These are phyloP conservation scores for Lipomyces sp. DNA, from an alignment of 805 yeast species.

Conservation along the genomic window DNA sequence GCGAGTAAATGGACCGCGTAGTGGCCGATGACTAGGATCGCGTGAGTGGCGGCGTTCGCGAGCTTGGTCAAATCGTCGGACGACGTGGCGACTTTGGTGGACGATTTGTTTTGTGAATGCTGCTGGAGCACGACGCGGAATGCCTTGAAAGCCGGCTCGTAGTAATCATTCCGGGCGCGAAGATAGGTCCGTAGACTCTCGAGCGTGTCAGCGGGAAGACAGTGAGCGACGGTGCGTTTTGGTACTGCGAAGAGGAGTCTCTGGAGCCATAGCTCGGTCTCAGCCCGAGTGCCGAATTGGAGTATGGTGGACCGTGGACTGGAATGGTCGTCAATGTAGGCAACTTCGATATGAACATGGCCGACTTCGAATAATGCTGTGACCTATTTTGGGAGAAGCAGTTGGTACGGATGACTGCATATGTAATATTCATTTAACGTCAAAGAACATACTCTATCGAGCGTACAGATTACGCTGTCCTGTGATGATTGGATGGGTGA, in stretches of 20 bases:
- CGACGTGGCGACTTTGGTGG: conserved; percentile 16
- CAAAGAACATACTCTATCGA: conserved; percentile 21
- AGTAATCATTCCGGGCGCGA: conserved; percentile 25
- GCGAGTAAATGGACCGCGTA: conserved; percentile 26
- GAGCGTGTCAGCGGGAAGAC: conserved; percentile 4
- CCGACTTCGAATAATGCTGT: conserved; percentile 28
- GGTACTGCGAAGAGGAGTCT: conserved; percentile 20
- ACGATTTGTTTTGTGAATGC: background rate
- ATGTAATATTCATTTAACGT: background rate
- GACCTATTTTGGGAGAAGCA: conserved; percentile 9
- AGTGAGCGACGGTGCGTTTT: conserved; percentile 22
- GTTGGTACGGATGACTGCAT: background rate
- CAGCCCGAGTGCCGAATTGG: conserved; percentile 29
- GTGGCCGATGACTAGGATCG: conserved; percentile 27
- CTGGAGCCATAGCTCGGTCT: conserved; percentile 28
- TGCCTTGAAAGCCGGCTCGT: conserved; percentile 25
- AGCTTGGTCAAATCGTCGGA: conserved; percentile 28
- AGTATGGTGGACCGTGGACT: conserved; percentile 26
- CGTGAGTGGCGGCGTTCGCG: conserved; percentile 28
- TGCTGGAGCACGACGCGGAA: conserved; percentile 27
- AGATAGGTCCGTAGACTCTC: conserved; percentile 23
- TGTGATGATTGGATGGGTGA: background rate
- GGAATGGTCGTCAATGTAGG: conserved; percentile 21
- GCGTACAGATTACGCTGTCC: conserved; percentile 24
- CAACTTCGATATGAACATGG: conserved; percentile 23